Percentiles rank a stretch among this genome's conserved stretches.
Evolutionary conservation across 371 early-diverging fungal species (phyloP).

Genomic region (Mucor ambiguus): DNA sequence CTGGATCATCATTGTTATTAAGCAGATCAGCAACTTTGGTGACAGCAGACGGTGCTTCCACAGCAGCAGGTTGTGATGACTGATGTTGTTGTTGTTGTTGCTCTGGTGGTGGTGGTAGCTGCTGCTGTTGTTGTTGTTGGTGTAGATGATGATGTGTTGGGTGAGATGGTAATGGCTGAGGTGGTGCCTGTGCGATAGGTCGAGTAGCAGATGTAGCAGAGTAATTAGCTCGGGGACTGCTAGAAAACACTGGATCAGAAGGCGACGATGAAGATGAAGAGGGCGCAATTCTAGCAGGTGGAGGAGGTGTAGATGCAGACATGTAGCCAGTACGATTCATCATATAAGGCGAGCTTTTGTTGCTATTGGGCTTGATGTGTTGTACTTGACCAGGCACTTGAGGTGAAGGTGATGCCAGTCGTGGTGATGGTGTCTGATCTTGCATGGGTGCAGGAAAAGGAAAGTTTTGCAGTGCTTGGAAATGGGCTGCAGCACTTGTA

Average conservation of each 20-base stretch:
- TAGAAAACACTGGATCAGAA: neutral
- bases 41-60: constrained; percentile 30
- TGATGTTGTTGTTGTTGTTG: neutral
- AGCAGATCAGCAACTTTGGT: constrained; percentile 53
- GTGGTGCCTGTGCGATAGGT: neutral
- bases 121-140: constrained; percentile 15
- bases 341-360: neutral
- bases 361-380: neutral
- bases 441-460: constrained; percentile 34
- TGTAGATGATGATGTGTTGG: neutral
- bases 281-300: constrained; percentile 9
- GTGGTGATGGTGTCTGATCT: constrained; percentile 5
- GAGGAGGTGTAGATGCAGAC: constrained; percentile 17
- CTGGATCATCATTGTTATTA: constrained; percentile 49
- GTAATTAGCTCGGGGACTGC: neutral
- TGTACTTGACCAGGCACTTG: neutral
- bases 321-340: neutral
- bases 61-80: neutral
- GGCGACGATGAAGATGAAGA: constrained; percentile 4
- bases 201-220: constrained; percentile 12
- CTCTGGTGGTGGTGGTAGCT: constrained; percentile 14
- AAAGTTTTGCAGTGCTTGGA: constrained; percentile 32
- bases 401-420: neutral
- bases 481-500: constrained; percentile 22
- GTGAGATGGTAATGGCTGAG: neutral